Evolutionary conservation across 495 filamentous ascomycete species (phyloP).

Genomic region (Aspergillus cavernicola): DNA sequence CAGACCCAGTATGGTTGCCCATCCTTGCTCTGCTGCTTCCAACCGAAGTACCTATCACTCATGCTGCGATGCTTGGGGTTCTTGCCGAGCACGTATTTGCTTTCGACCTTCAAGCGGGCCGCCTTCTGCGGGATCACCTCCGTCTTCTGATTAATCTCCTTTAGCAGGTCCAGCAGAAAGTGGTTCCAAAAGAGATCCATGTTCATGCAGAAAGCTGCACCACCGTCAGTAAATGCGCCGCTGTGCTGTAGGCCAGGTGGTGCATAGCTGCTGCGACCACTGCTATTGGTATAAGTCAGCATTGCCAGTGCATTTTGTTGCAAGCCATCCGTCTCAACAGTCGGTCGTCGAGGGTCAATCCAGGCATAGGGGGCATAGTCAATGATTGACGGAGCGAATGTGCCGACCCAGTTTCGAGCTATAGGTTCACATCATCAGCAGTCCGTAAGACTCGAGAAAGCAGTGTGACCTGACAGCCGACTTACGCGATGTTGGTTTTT

Average conservation of each 20-base stretch:
- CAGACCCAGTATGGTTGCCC: background rate
- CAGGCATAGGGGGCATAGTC: slow-evolving; percentile 2
- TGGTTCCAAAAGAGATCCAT: background rate
- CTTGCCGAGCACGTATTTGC: background rate
- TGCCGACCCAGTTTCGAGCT: background rate
- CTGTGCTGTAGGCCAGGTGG: background rate
- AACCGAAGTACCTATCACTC: background rate
- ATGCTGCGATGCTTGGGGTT: background rate
- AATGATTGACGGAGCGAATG: background rate
- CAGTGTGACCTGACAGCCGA: background rate
- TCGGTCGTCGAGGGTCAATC: background rate
- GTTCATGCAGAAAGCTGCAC: background rate
- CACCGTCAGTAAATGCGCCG: background rate
- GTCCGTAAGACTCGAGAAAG: background rate
- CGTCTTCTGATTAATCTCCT: background rate
- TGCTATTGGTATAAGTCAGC: background rate
- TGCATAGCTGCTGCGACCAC: background rate
- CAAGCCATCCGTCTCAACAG: background rate
- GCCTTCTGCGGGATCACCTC: background rate
- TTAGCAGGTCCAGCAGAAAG: background rate
- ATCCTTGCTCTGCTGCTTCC: background rate
- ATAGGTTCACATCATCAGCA: background rate
- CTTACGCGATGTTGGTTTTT: background rate
- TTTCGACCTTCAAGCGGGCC: background rate
- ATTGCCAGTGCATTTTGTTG: background rate